Evolutionary conservation across 345 rosid species (phyloP).

Genomic region (Camelina laxa): DNA sequence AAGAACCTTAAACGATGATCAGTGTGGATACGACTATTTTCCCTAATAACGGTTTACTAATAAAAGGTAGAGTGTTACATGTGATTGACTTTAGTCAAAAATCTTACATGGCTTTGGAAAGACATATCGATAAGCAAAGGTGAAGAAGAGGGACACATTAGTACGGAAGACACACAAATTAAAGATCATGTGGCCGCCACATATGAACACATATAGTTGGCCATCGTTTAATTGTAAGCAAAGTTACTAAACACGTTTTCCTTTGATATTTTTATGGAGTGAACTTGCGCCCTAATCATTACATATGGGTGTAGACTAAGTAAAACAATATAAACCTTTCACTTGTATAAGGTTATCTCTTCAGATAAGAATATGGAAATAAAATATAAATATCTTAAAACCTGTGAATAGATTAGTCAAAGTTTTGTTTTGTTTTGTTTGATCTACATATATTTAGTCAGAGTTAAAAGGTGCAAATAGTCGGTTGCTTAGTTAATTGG

Average conservation of each 20-base stretch:
- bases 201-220: constrained; percentile 24
- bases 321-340: constrained; percentile 6
- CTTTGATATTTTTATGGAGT: constrained; percentile 38
- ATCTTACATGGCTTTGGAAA: not conserved
- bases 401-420: constrained; percentile 11
- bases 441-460: constrained; percentile 7
- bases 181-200: constrained; percentile 39
- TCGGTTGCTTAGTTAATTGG: not conserved
- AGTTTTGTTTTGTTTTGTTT: not conserved
- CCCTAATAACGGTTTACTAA: not conserved
- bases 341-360: constrained; percentile 26
- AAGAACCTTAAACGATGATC: constrained; percentile 5
- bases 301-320: constrained; percentile 27
- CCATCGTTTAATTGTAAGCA: constrained; percentile 41
- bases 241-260: constrained; percentile 44
- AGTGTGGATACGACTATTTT: constrained; percentile 5
- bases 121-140: constrained; percentile 22
- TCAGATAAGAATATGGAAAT: constrained; percentile 28
- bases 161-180: constrained; percentile 23
- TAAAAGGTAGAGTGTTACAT: not conserved
- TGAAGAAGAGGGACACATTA: constrained; percentile 23
- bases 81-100: constrained; percentile 35
- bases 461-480: not conserved
- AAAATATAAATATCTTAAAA: not conserved
- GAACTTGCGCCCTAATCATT: constrained; percentile 44